phyloP scores from a whole-genome alignment of 1,284 basidiomycete genomes.

The Trametes hirsuta region DNA sequence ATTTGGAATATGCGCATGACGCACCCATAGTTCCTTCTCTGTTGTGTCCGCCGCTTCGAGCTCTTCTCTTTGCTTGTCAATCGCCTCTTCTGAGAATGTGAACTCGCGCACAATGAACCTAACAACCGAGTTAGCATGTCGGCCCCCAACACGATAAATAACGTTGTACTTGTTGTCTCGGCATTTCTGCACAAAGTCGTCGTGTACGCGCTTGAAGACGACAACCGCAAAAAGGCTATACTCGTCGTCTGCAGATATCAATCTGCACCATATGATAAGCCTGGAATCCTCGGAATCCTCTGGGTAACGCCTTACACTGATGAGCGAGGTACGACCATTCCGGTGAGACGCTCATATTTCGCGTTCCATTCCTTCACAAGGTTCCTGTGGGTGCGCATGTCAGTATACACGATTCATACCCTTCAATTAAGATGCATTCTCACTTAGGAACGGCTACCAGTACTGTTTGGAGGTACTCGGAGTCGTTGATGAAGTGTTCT shows the following conservation, averaged over 20 bases:
- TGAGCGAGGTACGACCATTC: conserved; percentile 96
- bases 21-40: conserved; percentile 97
- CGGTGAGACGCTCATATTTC: conserved; percentile 87
- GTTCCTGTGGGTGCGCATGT: conserved; percentile 55
- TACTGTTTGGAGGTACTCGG: conserved; percentile 93
- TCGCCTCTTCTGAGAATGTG: conserved; percentile 84
- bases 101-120: conserved; percentile 95
- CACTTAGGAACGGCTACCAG: conserved; percentile 96
- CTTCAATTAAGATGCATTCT: conserved; percentile 20
- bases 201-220: conserved; percentile 89
- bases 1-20: conserved; percentile 25
- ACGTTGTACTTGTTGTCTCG: conserved; percentile 86
- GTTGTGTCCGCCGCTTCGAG: conserved; percentile 80
- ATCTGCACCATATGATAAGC: conserved; percentile 38
- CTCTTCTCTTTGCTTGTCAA: conserved; percentile 86
- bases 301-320: conserved; percentile 61
- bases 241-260: conserved; percentile 86
- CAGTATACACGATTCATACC: background rate
- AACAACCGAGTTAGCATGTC: conserved; percentile 11
- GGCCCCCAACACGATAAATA: background rate
- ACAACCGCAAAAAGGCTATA: conserved; percentile 89
- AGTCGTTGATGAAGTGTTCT: conserved; percentile 83
- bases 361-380: conserved; percentile 86
- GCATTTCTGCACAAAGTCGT: conserved; percentile 94
- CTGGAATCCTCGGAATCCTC: conserved; percentile 1